Evolutionary conservation across 768 basidiomycete species (phyloP), one percentile per base, ranked within the genome.

Genomic region (Boletus reticuloceps): DNA sequence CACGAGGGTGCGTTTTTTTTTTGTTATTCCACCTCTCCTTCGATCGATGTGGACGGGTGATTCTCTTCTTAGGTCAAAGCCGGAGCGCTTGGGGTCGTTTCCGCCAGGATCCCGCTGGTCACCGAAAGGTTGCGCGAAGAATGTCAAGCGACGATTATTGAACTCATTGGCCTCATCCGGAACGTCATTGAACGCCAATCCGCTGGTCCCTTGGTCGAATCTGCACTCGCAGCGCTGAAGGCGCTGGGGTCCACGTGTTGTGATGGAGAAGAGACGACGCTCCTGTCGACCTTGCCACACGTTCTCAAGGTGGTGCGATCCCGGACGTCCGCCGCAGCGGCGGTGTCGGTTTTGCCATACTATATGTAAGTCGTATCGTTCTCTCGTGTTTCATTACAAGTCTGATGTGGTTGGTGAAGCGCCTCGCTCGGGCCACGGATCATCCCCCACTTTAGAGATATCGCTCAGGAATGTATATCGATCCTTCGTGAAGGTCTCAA

Each of bases 401-500:
- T n/a, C 60, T 61, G 46, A 69, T 7, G 13, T 19, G 40, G 42
- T 34, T 29, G 43, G 16, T 63, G 17, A 37, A 96, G 93, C 19
- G 68, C 77, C 19, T 84, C 86, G 44, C 80, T 98, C 20, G 93
- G 91, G 0, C 92, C 95, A 12, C 86, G 96, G 0, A 78, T 94
- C 47, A 93, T 99, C 47, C 93, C 96, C 6, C 80, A 84, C 71
- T 87, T 97, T 72, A 83, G 83, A 50, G 79, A 83, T 14, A 81
- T 95, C 44, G 79, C 89, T 16, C 71, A 82, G 6, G 77, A 84
- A 50, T 82, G 82, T 54, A 72, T 84, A 34, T 52, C 68, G 20
- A 66, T 83, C 29, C 72, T 86, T 44, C 77, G 74, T 19, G 76
- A 80, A 40, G 68, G 66, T 25, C 64, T 75, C 42, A 64, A 59